Evolutionary conservation across 1,284 basidiomycete species (phyloP).

Genomic region (Inonotus obliquus): DNA sequence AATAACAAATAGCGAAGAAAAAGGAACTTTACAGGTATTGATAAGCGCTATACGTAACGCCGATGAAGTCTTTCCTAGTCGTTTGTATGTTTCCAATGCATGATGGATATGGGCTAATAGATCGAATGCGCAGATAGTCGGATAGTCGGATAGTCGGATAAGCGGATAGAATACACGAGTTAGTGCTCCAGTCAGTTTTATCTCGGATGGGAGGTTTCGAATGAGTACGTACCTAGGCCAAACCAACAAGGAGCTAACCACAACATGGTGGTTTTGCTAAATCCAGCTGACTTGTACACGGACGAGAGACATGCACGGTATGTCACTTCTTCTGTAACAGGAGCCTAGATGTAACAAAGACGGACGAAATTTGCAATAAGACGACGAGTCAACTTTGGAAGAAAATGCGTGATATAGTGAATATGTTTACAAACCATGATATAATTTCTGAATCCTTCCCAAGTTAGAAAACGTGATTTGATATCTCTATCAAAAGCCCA

Average conservation of each 20-base stretch:
- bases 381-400: conserved; percentile 2
- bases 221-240: conserved; percentile 71
- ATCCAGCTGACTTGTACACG: conserved; percentile 66
- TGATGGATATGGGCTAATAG: conserved; percentile 86
- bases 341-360: too few species aligned
- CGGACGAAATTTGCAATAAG: not conserved
- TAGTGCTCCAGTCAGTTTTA: too few species aligned
- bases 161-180: too few species aligned
- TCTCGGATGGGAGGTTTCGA: not conserved
- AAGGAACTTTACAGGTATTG: conserved; percentile 58
- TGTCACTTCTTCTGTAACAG: conserved; percentile 89
- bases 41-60: conserved; percentile 63
- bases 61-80: conserved; percentile 54
- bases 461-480: conserved; percentile 39
- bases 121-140: too few species aligned
- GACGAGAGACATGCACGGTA: conserved; percentile 85
- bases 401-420: not conserved
- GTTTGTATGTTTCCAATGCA: conserved; percentile 78
- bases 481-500: conserved; percentile 45
- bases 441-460: conserved; percentile 72
- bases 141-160: too few species aligned
- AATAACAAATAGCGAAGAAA: too few species aligned
- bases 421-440: conserved; percentile 59
- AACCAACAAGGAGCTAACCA: conserved; percentile 85
- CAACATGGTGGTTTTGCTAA: conserved; percentile 55